These are phyloP conservation scores for Euphorbia corollata DNA, from an alignment of 441 rosid genomes.

Conservation along the genomic window DNA sequence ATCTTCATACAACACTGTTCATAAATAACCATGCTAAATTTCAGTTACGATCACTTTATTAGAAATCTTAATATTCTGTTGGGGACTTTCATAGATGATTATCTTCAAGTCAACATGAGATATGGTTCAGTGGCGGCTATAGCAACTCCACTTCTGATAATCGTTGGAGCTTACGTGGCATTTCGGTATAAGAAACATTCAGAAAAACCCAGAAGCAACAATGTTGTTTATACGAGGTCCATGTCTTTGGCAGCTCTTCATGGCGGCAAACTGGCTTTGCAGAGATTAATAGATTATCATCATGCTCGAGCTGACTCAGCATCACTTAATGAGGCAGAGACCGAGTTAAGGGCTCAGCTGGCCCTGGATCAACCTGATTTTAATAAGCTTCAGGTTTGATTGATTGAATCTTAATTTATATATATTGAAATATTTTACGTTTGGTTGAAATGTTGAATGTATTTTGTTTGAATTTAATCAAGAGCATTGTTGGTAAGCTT, in stretches of 20 bases:
- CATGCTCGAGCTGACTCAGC: constrained; percentile 27
- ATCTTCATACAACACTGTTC: background rate
- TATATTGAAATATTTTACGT: no score
- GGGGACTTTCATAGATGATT: constrained; percentile 19
- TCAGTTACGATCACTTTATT: background rate
- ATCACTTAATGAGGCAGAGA: constrained; percentile 26
- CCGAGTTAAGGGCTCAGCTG: constrained; percentile 28
- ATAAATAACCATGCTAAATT: background rate
- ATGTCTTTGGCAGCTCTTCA: constrained; percentile 42
- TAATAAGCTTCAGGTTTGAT: constrained; percentile 41
- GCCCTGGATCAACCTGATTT: constrained; percentile 28
- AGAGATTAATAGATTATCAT: constrained; percentile 47
- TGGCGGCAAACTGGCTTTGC: constrained; percentile 49
- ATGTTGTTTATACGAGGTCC: constrained; percentile 27
- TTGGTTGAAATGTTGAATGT: no score
- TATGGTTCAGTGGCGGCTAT: constrained; percentile 36
- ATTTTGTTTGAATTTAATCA: background rate
- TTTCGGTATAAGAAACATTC: constrained; percentile 32
- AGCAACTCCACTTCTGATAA: constrained; percentile 33
- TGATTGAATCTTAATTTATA: no score
- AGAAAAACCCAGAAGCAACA: constrained; percentile 12
- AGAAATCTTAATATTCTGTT: constrained; percentile 6
- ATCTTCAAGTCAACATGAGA: constrained; percentile 24
- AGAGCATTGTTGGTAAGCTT: constrained; percentile 39
- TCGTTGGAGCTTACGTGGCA: constrained; percentile 38